Evolutionary conservation across 1,284 basidiomycete genomes (phyloP).

Genomic region (Athelia sp.): DNA sequence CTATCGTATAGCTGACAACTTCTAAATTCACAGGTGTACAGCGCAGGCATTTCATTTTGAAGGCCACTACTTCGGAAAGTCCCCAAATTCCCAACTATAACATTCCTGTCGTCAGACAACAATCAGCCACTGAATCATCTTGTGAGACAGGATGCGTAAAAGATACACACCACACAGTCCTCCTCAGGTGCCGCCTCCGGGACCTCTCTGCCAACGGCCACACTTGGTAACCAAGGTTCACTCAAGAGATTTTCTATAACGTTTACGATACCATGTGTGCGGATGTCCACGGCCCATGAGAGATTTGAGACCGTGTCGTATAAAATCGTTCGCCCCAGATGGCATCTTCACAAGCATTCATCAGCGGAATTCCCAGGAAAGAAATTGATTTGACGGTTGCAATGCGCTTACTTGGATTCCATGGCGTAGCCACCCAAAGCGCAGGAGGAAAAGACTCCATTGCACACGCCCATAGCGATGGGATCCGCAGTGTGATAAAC

Average conservation of each 20-base stretch:
- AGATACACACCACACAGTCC: slow-evolving; percentile 57
- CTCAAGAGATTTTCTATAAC: slow-evolving; percentile 76
- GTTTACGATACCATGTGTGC: slow-evolving; percentile 79
- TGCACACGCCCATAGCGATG: slow-evolving; percentile 81
- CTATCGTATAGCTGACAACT: too few species aligned
- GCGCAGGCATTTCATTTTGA: too few species aligned
- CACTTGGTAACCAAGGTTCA: slow-evolving; percentile 69
- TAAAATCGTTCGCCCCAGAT: slow-evolving; percentile 78
- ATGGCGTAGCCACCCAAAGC: slow-evolving; percentile 74
- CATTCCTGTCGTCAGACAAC: slow-evolving; percentile 41
- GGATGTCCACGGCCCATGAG: slow-evolving; percentile 80
- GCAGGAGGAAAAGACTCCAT: slow-evolving; percentile 69
- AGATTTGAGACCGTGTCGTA: slow-evolving; percentile 88
- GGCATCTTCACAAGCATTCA: slow-evolving; percentile 49
- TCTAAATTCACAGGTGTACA: too few species aligned
- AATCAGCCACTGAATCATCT: slow-evolving; percentile 13
- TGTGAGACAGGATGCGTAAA: slow-evolving; percentile 8
- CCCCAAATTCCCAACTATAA: slow-evolving; percentile 68
- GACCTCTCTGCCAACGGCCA: slow-evolving; percentile 54
- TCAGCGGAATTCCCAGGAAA: not conserved
- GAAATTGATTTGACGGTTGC: slow-evolving; percentile 4
- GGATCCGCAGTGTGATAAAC: slow-evolving; percentile 87
- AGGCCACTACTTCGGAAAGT: slow-evolving; percentile 30
- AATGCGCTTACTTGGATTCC: slow-evolving; percentile 54
- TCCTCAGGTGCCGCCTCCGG: slow-evolving; percentile 44